These are phyloP conservation scores for Colletotrichum sp. DNA, from an alignment of 2,329 filamentous ascomycete genomes.

Conservation along the genomic window DNA sequence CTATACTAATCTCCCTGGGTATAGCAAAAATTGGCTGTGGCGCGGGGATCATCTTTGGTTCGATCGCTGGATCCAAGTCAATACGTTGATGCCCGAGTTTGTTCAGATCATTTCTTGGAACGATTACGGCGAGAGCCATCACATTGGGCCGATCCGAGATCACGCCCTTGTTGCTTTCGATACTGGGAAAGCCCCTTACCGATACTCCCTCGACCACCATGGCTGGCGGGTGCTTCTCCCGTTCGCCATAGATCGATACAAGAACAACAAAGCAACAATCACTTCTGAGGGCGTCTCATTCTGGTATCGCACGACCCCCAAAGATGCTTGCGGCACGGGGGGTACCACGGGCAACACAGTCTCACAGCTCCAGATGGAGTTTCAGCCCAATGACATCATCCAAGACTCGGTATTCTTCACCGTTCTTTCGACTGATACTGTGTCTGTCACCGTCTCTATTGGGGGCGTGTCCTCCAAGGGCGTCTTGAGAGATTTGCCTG, in stretches of 20 bases:
- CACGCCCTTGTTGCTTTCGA: constrained; percentile 12
- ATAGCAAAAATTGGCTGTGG: constrained; percentile 67
- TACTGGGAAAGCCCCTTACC: constrained; percentile 39
- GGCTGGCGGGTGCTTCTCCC: constrained; percentile 53
- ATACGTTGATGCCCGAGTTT: constrained; percentile 49
- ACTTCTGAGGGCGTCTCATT: constrained; percentile 28
- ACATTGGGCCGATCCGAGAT: constrained; percentile 49
- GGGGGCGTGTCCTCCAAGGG: background rate
- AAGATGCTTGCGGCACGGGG: constrained; percentile 25
- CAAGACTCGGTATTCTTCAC: constrained; percentile 25
- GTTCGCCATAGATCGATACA: constrained; percentile 54
- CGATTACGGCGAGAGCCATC: constrained; percentile 61
- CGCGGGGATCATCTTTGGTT: constrained; percentile 64
- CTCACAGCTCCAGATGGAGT: constrained; percentile 26
- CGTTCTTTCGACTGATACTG: background rate
- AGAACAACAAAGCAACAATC: constrained; percentile 38
- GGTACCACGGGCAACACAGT: constrained; percentile 33
- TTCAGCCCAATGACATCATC: constrained; percentile 20
- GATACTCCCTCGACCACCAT: constrained; percentile 53
- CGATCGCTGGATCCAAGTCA: constrained; percentile 60
- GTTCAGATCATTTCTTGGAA: constrained; percentile 54
- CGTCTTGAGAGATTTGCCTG: background rate
- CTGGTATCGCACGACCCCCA: constrained; percentile 35
- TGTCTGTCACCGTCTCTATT: background rate
- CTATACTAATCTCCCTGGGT: constrained; percentile 61